A percentile compares a stretch with the other conserved stretches of the same genome.
phyloP scores from a whole-genome alignment of 108 stramenopile genomes.

The Schizochytrium sp. region DNA sequence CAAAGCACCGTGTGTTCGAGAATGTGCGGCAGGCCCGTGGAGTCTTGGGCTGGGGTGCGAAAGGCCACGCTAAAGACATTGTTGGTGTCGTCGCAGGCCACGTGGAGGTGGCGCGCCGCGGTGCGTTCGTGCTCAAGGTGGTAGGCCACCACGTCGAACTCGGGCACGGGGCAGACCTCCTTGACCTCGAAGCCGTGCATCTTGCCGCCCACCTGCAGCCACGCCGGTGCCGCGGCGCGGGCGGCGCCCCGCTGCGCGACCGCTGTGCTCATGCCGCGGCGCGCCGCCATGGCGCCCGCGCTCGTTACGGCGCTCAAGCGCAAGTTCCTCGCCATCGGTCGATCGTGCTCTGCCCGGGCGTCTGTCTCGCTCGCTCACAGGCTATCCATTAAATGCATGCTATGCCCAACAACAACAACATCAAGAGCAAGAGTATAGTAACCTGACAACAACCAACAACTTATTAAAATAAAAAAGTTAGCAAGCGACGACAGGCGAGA shows the following conservation, averaged over 20 bases:
- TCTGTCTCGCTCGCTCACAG: no score
- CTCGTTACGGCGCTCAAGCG: no score
- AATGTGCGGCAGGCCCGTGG: constrained; percentile 95
- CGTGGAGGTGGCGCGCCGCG: constrained; percentile 79
- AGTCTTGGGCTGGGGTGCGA: constrained; percentile 86
- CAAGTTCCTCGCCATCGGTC: no score
- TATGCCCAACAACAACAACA: no score
- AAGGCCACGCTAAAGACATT: constrained; percentile 99
- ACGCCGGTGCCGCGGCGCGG: constrained; percentile 57
- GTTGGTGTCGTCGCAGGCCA: constrained; percentile 84
- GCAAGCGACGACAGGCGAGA: no score
- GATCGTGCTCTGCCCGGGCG: no score
- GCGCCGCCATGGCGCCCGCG: neutral
- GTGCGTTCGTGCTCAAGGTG: constrained; percentile 66
- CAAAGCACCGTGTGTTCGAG: constrained; percentile 96
- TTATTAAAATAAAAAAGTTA: no score
- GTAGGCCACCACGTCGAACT: neutral
- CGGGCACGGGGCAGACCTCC: constrained; percentile 60
- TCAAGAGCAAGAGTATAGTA: no score
- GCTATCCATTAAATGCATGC: no score
- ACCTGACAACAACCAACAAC: no score
- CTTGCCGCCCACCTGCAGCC: constrained; percentile 55
- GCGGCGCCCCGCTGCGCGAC: constrained; percentile 49
- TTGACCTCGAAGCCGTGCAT: constrained; percentile 69
- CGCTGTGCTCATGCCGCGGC: neutral